A percentile compares a stretch with the other conserved stretches of the same genome.
These are phyloP conservation scores for Elaeagnus macrophylla DNA, from an alignment of 306 rosid species.

Conservation along the genomic window DNA sequence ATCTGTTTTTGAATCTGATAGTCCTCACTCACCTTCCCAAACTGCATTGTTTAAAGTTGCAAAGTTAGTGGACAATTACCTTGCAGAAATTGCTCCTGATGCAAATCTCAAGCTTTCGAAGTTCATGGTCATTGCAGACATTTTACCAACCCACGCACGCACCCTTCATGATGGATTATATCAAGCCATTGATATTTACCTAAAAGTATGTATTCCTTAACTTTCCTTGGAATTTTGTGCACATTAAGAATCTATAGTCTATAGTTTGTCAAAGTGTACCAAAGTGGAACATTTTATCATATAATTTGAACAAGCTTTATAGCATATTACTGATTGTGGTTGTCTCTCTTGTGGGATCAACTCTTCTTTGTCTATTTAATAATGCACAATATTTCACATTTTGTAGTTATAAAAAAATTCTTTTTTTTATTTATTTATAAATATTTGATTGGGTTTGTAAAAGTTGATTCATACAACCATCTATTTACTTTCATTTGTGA, in stretches of 20 bases:
- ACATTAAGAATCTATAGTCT: constrained; percentile 2
- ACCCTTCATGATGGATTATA: constrained; percentile 82
- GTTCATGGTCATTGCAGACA: constrained; percentile 78
- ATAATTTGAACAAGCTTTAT: not conserved
- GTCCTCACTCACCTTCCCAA: constrained; percentile 83
- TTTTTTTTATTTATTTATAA: no score
- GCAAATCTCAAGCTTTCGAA: constrained; percentile 88
- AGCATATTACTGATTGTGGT: no score
- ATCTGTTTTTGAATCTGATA: constrained; percentile 81
- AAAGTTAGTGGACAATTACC: constrained; percentile 83
- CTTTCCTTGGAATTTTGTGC: constrained; percentile 7
- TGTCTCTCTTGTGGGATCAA: no score
- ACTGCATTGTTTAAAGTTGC: constrained; percentile 71
- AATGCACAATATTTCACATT: no score
- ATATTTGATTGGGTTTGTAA: constrained; percentile 1
- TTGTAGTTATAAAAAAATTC: no score
- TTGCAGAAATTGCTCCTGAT: constrained; percentile 95
- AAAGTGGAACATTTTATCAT: constrained; percentile 1
- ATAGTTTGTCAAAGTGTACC: not conserved
- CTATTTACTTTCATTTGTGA: not conserved
- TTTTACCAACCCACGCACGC: constrained; percentile 83
- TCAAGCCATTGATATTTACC: constrained; percentile 81
- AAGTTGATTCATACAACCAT: not conserved
- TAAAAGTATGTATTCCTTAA: constrained; percentile 52
- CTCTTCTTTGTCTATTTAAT: no score